Evolutionary conservation across 257 asterid species (phyloP), one percentile per base, ranked within the genome.

Genomic region (Fraxinus cuspidata): DNA sequence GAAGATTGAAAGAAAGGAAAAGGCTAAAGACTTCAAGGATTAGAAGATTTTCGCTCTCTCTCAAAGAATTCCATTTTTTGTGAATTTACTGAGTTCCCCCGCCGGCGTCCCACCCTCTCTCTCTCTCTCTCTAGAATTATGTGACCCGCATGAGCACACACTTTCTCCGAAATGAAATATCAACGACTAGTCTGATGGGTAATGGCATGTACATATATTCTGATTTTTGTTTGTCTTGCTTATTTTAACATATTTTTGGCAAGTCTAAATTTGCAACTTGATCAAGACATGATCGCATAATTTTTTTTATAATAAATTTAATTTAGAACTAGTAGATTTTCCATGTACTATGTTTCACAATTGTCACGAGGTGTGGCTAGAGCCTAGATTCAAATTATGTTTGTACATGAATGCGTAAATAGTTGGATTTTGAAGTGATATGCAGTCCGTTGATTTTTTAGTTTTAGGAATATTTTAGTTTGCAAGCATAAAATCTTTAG

Each of bases 31-130:
- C 73, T 72, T 66, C 7, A 70, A 72, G 5, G 77, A 25, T 19
- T 32, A 40, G 70, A 42, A 74, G 35, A 42, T 7, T 74, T 69
- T 76, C 11, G 81, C 75, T 77, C 12, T 77, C 34, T 77, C 71
- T 82, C 83, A 67, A 71, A 82, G 74, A 75, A 82, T 32, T 83
- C 86, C 85, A 80, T 60, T 35, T 82, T 10, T 1, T 44, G 32
- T 66, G 35, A 75, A 38, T 75, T 73, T 32, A 16, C 38, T 4
- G 34, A 32, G 15, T 49, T 18, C 81, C 73, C 78, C 71, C 79
- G 68, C 78, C 77, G 27, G 25, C 77, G 6, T 10, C 11, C 47
- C 29, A 53, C 47, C 34, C 37, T 0, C 44, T 42, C 73, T 66
- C 71, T 42, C 73, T 66, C 71, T 75, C 76, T 63, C 74, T 35